These are phyloP conservation scores for Diplocarpon mali DNA, from an alignment of 2,329 filamentous ascomycete genomes.

Conservation along the genomic window DNA sequence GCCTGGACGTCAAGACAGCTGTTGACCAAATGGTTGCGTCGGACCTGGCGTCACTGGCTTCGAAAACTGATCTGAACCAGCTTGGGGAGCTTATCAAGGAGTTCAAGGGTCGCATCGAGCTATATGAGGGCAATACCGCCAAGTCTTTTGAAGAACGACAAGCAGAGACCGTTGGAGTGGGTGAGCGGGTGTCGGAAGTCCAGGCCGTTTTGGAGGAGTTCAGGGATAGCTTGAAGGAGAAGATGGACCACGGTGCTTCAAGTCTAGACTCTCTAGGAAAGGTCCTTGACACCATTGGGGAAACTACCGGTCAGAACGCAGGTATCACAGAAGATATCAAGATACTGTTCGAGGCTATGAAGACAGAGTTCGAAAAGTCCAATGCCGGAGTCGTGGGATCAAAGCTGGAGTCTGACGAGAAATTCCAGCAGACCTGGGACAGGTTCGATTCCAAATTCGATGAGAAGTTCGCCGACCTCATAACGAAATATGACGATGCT, in stretches of 20 bases:
- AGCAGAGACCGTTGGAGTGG: conserved; percentile 67
- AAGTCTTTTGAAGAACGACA: conserved; percentile 78
- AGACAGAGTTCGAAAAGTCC: conserved; percentile 77
- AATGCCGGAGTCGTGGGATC: conserved; percentile 67
- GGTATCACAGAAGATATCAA: conserved; percentile 52
- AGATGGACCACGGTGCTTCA: conserved; percentile 63
- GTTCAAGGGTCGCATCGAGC: conserved; percentile 55
- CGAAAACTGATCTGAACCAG: conserved; percentile 63
- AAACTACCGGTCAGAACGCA: conserved; percentile 48
- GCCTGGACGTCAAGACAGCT: conserved; percentile 73
- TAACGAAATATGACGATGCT: conserved; percentile 81
- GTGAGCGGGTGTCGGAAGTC: conserved; percentile 68
- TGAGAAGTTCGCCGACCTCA: conserved; percentile 61
- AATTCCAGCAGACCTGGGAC: conserved; percentile 50
- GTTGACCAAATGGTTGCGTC: conserved; percentile 63
- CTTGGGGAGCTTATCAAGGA: conserved; percentile 63
- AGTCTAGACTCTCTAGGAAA: conserved; percentile 65
- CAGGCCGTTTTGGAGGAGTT: conserved; percentile 69
- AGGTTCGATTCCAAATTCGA: conserved; percentile 45
- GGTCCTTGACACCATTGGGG: conserved; percentile 54
- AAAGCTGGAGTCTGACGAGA: conserved; percentile 76
- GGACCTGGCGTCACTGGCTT: conserved; percentile 59
- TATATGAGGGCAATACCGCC: conserved; percentile 60
- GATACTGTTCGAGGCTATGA: conserved; percentile 64
- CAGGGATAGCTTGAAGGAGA: conserved; percentile 63